Base-by-base conservation (phyloP, 1,284 basidiomycete species). In the Apiotrichum domesticum region DNA sequence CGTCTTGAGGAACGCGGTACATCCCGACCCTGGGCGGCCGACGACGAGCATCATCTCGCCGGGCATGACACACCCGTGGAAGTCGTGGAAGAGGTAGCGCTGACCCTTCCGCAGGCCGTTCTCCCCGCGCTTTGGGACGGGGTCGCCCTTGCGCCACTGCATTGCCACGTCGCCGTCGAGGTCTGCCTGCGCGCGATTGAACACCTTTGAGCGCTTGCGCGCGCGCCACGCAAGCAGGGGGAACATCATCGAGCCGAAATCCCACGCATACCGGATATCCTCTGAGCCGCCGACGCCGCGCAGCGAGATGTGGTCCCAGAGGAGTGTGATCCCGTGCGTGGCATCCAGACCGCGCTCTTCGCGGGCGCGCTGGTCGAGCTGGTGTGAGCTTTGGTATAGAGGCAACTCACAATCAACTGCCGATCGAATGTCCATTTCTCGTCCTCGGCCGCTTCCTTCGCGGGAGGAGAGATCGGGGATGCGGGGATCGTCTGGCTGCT, bases 1-100 rank as follows among this genome's bases (percentile, higher is more conserved):
- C 10, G 75, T 66, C 59, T 77, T 77, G 66, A 79, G 72, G 61
- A 79, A 75, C 1, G 78, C 78, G 6, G 75, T 74, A 62, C 76
- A 78, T 14, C 78, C 78, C 3, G 67, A 62, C 13, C 77, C 77
- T 0, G 78, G 78, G 45, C 76, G 65, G 8, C 69, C 74, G 6
- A 76, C 64, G 43, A 70, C 70, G 45, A 76, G 63, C 63, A 72
- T 67, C 70, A 73, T 72, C 61, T 75, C 72, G 44, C 71, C 72
- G 3, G 71, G 59, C 40, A 63, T 58, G n/a, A 74, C 66, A 1
- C 67, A 46, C 35, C 71, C 70, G 4, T 47, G 59, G 45, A 69
- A 68, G 44, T 68, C 66, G 41, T 69, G 64, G 42, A 70, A 33
- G 9, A 72, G 60, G 63, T 69, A 71, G 46, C 68, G 60, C 54